phyloP scores from a whole-genome alignment of 2,329 filamentous ascomycete species.

The Neofusicoccum sp. region DNA sequence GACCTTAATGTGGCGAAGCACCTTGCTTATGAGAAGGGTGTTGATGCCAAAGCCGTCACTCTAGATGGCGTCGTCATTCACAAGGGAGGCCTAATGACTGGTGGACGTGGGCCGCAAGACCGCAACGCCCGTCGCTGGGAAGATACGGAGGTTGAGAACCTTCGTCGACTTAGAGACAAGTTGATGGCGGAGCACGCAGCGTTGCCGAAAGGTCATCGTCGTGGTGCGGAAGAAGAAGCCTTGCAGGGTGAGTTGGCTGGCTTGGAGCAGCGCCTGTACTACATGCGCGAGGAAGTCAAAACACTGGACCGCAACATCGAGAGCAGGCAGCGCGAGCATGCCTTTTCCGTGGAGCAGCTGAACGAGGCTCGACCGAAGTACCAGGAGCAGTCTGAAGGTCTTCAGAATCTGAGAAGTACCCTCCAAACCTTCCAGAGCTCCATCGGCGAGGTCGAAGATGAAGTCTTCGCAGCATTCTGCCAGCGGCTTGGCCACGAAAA shows the following conservation, averaged over 20 bases:
- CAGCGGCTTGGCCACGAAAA: slow-evolving; percentile 81
- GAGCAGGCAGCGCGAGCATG: slow-evolving; percentile 81
- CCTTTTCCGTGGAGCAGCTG: slow-evolving; percentile 72
- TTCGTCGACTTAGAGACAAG: slow-evolving; percentile 76
- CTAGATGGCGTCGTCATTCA: slow-evolving; percentile 95
- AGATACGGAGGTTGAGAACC: slow-evolving; percentile 82
- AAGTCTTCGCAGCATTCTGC: slow-evolving; percentile 86
- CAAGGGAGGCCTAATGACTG: slow-evolving; percentile 95
- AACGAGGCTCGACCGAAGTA: slow-evolving; percentile 78
- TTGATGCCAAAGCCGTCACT: slow-evolving; percentile 92
- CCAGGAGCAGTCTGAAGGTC: slow-evolving; percentile 67
- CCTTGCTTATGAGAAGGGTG: slow-evolving; percentile 80
- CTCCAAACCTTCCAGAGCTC: slow-evolving; percentile 62
- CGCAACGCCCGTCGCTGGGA: slow-evolving; percentile 82
- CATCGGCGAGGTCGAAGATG: slow-evolving; percentile 82
- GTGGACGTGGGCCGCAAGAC: slow-evolving; percentile 77
- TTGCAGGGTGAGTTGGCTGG: slow-evolving; percentile 78
- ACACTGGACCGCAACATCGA: slow-evolving; percentile 80
- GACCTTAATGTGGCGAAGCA: slow-evolving; percentile 83
- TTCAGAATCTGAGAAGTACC: slow-evolving; percentile 63
- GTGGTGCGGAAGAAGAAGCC: slow-evolving; percentile 75
- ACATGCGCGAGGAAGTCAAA: slow-evolving; percentile 73
- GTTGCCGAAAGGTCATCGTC: slow-evolving; percentile 76
- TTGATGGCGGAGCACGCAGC: slow-evolving; percentile 76
- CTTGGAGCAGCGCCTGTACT: slow-evolving; percentile 74